A percentile compares a stretch with the other conserved stretches of the same genome.
These are phyloP conservation scores for Podospora bellae-mahoneyi DNA, from an alignment of 495 filamentous ascomycete genomes.

Conservation along the genomic window DNA sequence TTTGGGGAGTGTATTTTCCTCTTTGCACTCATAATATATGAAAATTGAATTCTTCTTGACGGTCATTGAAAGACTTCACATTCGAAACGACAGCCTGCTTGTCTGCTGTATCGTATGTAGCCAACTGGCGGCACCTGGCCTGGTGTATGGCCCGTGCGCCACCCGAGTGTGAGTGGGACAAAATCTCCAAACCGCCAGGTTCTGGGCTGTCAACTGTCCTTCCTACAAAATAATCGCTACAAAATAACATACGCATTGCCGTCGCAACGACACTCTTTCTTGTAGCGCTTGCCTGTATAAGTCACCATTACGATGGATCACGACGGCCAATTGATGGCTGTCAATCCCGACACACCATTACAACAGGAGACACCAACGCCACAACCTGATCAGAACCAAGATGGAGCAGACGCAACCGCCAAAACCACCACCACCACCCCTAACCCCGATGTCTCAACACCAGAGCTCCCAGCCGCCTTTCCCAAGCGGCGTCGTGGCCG, in stretches of 20 bases:
- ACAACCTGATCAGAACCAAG: neutral
- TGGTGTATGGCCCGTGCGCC: too few species aligned
- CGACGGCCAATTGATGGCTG: neutral
- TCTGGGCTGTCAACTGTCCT: neutral
- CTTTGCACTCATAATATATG: too few species aligned
- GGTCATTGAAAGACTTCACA: too few species aligned
- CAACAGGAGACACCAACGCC: neutral
- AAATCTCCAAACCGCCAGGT: neutral
- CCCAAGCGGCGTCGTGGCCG: slow-evolving; percentile 35
- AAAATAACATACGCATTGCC: slow-evolving; percentile 2
- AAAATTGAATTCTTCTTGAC: too few species aligned
- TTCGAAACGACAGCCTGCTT: too few species aligned
- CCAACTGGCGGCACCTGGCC: too few species aligned
- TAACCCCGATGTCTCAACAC: neutral
- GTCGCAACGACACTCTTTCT: neutral
- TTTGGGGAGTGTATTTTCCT: too few species aligned
- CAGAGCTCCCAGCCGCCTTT: slow-evolving; percentile 26
- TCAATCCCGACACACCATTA: neutral
- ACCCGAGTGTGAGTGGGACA: neutral
- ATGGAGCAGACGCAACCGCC: neutral
- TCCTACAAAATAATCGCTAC: slow-evolving; percentile 1
- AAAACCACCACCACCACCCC: neutral
- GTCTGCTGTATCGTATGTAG: too few species aligned
- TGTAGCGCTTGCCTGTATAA: slow-evolving; percentile 2
- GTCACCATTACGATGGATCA: neutral